phyloP scores from a whole-genome alignment of 2,329 filamentous ascomycete species.

The Paracamarosporium sp. region DNA sequence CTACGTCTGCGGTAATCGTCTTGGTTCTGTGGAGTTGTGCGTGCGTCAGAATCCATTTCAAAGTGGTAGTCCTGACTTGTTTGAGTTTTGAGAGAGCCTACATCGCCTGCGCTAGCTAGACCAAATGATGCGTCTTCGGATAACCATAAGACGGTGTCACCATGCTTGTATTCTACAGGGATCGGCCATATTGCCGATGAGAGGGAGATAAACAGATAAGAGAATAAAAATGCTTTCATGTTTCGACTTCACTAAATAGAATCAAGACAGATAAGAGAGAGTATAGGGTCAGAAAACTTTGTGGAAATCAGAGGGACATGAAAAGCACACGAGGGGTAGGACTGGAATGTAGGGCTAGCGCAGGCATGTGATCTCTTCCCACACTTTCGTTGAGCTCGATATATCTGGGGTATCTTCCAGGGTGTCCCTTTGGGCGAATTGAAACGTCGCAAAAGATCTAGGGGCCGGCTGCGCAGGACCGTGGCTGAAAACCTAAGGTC shows the following conservation, averaged over 20 bases:
- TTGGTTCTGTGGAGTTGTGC: slow-evolving; percentile 15
- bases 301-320: not conserved
- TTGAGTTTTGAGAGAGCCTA: slow-evolving; percentile 27
- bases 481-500: not conserved
- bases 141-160: slow-evolving; percentile 50
- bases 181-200: slow-evolving; percentile 52
- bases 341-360: slow-evolving; percentile 3
- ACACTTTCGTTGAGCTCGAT: not conserved
- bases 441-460: not conserved
- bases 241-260: not conserved
- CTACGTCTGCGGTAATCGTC: slow-evolving; percentile 13
- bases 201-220: slow-evolving; percentile 29
- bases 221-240: slow-evolving; percentile 31
- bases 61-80: slow-evolving; percentile 22
- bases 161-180: slow-evolving; percentile 45
- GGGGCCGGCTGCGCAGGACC: not conserved
- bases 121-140: slow-evolving; percentile 43
- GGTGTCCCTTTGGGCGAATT: not conserved
- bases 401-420: not conserved
- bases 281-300: not conserved
- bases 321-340: not conserved
- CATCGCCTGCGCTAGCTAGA: slow-evolving; percentile 41
- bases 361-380: not conserved
- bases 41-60: slow-evolving; percentile 26
- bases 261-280: not conserved